Evolutionary conservation across 139 green algal genomes (phyloP), one percentile per base, ranked within the genome.

Genomic region (Trebouxia sp.): DNA sequence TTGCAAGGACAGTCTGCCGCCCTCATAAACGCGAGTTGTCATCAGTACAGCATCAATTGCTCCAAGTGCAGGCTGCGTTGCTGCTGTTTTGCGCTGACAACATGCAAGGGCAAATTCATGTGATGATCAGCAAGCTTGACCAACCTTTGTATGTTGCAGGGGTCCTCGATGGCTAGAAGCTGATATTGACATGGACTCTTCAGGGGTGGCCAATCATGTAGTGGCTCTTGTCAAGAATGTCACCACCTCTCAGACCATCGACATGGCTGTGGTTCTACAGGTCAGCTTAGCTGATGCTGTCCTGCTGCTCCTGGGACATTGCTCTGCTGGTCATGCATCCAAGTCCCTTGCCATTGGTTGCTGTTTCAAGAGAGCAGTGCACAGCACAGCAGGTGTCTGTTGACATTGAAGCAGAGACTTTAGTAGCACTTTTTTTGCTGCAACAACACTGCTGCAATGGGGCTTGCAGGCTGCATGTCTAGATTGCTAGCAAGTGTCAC

Each of bases 101-200:
- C 48, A 58, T 58, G 48, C n/a, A n/a, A n/a, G n/a, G n/a, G n/a
- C n/a, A n/a, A n/a, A n/a, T n/a, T n/a, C n/a, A n/a, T n/a, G n/a
- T n/a, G n/a, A n/a, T n/a, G n/a, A n/a, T n/a, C n/a, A 26, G 22
- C 56, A 37, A 26, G 12, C 24, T 67, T n/a, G 56, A 37, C 24
- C 24, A 9, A 37, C 3, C 38, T 38, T n/a, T 5, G 22, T 80
- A n/a, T 0, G 39, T 28, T 82, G 35, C 56, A 75, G 55, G 58
- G 38, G 37, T 17, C 43, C 42, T 48, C 43, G 24, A n/a, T 76
- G 35, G 32, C 39, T 85, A 12, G 83, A 89, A 72, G 83, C 87
- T 8, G 80, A 86, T 62, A 51, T 87, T 32, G 83, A 89, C 58
- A 72, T 89, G 41, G 83, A 65, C 32, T 87, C 85, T 24, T 88